Base-by-base conservation (phyloP, 1,139 yeast genomes). In the Diutina scorzettiae region DNA sequence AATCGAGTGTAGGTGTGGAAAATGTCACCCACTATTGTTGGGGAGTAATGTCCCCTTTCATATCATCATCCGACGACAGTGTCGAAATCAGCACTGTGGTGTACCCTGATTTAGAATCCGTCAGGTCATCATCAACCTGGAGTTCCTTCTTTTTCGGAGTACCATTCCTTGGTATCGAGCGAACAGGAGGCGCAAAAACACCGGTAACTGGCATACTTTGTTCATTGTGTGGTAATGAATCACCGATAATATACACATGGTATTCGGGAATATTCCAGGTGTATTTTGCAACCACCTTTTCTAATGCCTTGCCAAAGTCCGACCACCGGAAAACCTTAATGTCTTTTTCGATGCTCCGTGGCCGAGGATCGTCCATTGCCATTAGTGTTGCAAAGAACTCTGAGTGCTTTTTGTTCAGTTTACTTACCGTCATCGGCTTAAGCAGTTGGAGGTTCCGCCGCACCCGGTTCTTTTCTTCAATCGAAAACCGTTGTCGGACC, bases 341-440 rank as follows among this genome's bases (percentile, higher is more conserved):
- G 53, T 80, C 84, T 54, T 81, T 81, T 52, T 78, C 86, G 44
- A 81, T 81, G 51, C 78, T 79, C 36, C 87, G 61, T 3, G 87
- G 87, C 48, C 79, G 66, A 2, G 89, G 87, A 43, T 70, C 69
- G 30, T 73, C 74, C 66, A 75, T 79, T 36, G 70, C 60, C 86
- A 81, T 81, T 43, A 80, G 68, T 40, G 74, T 57, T 45, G 69
- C 65, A 61, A 79, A 81, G 50, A 80, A 76, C 19, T 68, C 51
- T 37, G 64, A 63, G 44, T 59, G 61, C 29, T 64, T 67, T n/a
- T 62, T 60, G 47, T 68, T 65, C 19, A 70, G 58, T 46, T 79
- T 66, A 28, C 78, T 67, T 3, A 80, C 69, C 0, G 87, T 80
- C 43, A 65, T 56, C 2, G 89, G 86, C 50, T 73, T 76, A 48